Percentiles rank a stretch among this genome's conserved stretches.
phyloP scores from a whole-genome alignment of 116 monocot genomes.

The Phalaenopsis hybrid region DNA sequence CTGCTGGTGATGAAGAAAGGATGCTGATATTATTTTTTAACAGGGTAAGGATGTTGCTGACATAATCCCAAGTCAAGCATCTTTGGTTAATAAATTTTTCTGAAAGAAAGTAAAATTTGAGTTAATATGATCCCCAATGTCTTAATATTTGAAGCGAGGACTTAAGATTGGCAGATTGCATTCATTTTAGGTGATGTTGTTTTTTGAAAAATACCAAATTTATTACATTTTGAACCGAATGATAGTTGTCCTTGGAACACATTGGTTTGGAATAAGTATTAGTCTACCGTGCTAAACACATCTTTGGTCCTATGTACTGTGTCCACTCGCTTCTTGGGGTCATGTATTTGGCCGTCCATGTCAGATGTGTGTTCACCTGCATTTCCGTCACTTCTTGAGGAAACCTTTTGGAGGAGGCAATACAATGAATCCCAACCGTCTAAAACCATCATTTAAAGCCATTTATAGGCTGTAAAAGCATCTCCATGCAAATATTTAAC shows the following conservation, averaged over 20 bases:
- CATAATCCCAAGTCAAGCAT: slow-evolving; percentile 1
- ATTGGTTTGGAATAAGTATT: no score
- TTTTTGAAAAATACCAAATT: no score
- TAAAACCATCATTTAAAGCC: background rate
- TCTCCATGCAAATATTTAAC: background rate
- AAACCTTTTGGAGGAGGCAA: no score
- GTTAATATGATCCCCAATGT: background rate
- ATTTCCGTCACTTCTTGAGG: background rate
- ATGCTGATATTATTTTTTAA: slow-evolving; percentile 89
- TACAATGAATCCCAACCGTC: background rate
- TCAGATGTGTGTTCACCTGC: no score
- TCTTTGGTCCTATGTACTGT: no score
- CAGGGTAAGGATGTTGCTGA: slow-evolving; percentile 36
- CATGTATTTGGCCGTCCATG: no score
- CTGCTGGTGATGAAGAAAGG: slow-evolving; percentile 73
- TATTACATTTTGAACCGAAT: no score
- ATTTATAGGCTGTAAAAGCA: background rate
- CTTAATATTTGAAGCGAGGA: background rate
- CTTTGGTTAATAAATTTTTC: background rate
- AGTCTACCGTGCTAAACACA: no score
- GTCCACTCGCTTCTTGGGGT: no score
- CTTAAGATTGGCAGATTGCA: background rate
- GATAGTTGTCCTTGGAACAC: no score
- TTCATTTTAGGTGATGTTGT: background rate
- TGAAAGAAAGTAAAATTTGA: background rate